A percentile compares a stretch with the other conserved stretches of the same genome.
Evolutionary conservation across 2,329 filamentous ascomycete genomes (phyloP).

Genomic region (Claviceps sp.): DNA sequence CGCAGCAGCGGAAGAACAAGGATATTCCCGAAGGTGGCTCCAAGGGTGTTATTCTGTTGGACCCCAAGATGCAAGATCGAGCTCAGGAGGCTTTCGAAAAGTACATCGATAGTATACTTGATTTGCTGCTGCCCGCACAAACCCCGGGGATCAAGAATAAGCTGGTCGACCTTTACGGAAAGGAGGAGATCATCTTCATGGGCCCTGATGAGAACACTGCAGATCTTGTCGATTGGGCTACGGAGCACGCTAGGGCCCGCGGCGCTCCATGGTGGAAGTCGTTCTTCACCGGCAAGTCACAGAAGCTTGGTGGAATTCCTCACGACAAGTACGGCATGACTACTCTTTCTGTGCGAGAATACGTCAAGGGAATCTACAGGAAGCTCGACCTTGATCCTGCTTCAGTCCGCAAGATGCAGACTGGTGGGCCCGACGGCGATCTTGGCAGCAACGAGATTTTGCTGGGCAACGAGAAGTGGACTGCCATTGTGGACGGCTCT

Average conservation of each 20-base stretch:
- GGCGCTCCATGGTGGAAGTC: constrained; percentile 99
- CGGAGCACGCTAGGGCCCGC: constrained; percentile 74
- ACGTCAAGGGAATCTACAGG: constrained; percentile 91
- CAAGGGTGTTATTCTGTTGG: constrained; percentile 92
- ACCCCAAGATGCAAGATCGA: constrained; percentile 89
- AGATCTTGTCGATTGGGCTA: constrained; percentile 97
- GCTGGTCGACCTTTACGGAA: constrained; percentile 87
- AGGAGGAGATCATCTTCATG: constrained; percentile 96
- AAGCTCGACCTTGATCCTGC: constrained; percentile 83
- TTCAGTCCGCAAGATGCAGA: constrained; percentile 86
- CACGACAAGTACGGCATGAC: constrained; percentile 98
- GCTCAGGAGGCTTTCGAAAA: constrained; percentile 91
- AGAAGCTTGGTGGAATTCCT: constrained; percentile 87
- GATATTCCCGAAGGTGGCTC: constrained; percentile 97
- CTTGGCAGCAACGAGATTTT: constrained; percentile 96
- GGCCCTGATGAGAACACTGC: constrained; percentile 98
- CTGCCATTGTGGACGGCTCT: constrained; percentile 86
- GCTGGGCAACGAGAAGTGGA: constrained; percentile 90
- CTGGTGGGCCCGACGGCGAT: constrained; percentile 91
- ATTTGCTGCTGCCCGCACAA: constrained; percentile 76
- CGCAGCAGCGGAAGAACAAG: constrained; percentile 99
- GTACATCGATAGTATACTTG: constrained; percentile 97
- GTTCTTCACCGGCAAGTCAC: constrained; percentile 98
- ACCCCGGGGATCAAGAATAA: constrained; percentile 98
- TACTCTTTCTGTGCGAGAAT: constrained; percentile 89